Conservation (phyloP, 192 early-diverging fungal species). For the Chytriomyces sp. region DNA sequence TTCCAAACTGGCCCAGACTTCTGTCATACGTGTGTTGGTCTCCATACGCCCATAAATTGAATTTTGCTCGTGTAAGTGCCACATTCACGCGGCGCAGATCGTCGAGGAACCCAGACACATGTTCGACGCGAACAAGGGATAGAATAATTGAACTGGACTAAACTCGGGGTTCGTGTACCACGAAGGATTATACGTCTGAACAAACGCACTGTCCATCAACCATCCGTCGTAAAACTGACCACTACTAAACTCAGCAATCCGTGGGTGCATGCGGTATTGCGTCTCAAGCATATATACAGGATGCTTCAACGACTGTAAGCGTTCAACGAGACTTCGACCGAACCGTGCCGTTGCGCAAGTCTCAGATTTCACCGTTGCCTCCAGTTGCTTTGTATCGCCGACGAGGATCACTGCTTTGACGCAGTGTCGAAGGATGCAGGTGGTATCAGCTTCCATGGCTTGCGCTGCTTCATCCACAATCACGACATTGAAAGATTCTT, state of each 20-base stretch:
- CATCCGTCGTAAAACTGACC: slow-evolving; percentile 19
- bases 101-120: slow-evolving; percentile 18
- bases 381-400: slow-evolving; percentile 28
- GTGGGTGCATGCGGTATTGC: slow-evolving; percentile 31
- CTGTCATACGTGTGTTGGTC: slow-evolving; percentile 13
- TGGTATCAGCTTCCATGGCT: slow-evolving; percentile 25
- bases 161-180: slow-evolving; percentile 20
- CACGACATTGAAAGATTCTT: slow-evolving; percentile 12
- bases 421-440: slow-evolving; percentile 6
- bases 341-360: slow-evolving; percentile 16
- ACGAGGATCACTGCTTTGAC: slow-evolving; percentile 24
- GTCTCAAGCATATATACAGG: slow-evolving; percentile 22
- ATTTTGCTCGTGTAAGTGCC: slow-evolving; percentile 10
- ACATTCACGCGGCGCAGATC: slow-evolving; percentile 27
- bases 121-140: not conserved
- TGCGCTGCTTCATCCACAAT: slow-evolving; percentile 35
- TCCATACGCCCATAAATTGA: slow-evolving; percentile 25
- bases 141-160: slow-evolving; percentile 18
- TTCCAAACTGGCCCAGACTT: slow-evolving; percentile 30
- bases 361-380: slow-evolving; percentile 17
- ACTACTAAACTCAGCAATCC: slow-evolving; percentile 13
- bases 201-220: slow-evolving; percentile 18
- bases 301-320: slow-evolving; percentile 9
- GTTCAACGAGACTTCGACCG: slow-evolving; percentile 25
- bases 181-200: slow-evolving; percentile 6